These are phyloP conservation scores for Jaminaea rosea DNA, from an alignment of 1,284 basidiomycete species.

Conservation along the genomic window DNA sequence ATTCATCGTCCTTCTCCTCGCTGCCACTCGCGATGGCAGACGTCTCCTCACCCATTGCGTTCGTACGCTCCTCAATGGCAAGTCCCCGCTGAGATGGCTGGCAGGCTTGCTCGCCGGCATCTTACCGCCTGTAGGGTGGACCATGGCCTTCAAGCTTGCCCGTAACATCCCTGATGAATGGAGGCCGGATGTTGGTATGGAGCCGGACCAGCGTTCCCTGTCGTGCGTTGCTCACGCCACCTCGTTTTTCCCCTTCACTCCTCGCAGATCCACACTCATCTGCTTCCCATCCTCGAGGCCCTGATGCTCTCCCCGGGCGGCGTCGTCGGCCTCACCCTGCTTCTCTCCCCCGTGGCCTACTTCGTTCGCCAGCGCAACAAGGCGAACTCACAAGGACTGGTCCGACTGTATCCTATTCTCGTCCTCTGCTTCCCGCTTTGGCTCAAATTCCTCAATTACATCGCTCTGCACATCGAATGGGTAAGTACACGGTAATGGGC, in stretches of 20 bases:
- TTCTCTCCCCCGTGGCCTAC: conserved; percentile 14
- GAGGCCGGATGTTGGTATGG: conserved; percentile 14
- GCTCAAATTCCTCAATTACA: conserved; percentile 7
- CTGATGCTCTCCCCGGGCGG: conserved; percentile 13
- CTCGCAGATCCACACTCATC: conserved; percentile 23
- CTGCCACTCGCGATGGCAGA: not conserved
- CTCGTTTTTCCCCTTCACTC: not conserved
- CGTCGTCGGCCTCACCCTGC: conserved; percentile 15
- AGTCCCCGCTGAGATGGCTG: conserved; percentile 10
- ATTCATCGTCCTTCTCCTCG: not conserved
- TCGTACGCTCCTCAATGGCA: conserved; percentile 17
- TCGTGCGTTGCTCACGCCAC: not conserved
- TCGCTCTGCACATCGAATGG: conserved; percentile 9
- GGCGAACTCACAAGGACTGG: conserved; percentile 8
- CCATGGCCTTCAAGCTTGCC: conserved; percentile 22
- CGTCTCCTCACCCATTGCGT: conserved; percentile 11
- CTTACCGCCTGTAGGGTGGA: conserved; percentile 19
- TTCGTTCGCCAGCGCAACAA: conserved; percentile 5
- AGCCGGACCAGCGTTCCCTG: too few relatives aligned
- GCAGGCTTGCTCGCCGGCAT: conserved; percentile 17
- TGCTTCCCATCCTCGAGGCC: conserved; percentile 16
- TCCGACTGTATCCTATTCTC: conserved; percentile 8
- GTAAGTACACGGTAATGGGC: not conserved
- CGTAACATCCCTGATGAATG: conserved; percentile 16
- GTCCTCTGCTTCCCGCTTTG: conserved; percentile 12